Percentiles rank a stretch among this genome's conserved stretches.
phyloP scores from a whole-genome alignment of 169 alveolate genomes.

The Besnoitia besnoiti region DNA sequence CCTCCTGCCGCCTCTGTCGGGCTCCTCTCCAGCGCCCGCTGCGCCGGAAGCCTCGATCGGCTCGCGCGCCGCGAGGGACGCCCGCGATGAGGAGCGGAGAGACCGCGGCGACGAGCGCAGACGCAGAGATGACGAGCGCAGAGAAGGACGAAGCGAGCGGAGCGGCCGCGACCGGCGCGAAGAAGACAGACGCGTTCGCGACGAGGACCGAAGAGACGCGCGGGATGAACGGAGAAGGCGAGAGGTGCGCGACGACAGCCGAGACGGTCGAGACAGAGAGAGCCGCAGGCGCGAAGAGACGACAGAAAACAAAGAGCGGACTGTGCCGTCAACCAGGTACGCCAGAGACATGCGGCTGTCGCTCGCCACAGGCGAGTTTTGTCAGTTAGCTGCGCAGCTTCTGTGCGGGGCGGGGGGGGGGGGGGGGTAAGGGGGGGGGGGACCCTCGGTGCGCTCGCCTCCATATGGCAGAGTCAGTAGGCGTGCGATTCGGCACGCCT shows the following conservation, averaged over 20 bases:
- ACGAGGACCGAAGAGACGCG: neutral
- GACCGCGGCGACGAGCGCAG: neutral
- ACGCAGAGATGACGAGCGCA: neutral
- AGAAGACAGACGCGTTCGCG: neutral
- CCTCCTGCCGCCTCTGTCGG: neutral
- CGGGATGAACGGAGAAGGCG: neutral
- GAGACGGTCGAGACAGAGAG: neutral
- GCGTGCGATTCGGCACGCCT: too few relatives aligned
- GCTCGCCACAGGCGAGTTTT: too few relatives aligned
- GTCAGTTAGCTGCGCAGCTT: too few relatives aligned
- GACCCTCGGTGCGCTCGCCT: too few relatives aligned
- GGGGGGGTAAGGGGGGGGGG: too few relatives aligned
- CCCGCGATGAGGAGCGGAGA: neutral
- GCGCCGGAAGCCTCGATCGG: neutral
- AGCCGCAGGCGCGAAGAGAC: neutral
- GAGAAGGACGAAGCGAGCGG: conserved; percentile 5
- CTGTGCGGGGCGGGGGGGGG: too few relatives aligned
- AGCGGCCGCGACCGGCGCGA: neutral
- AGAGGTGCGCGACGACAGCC: neutral
- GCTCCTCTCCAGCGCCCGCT: neutral
- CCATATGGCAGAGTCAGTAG: too few relatives aligned
- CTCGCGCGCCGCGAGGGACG: neutral
- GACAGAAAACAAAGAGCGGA: neutral
- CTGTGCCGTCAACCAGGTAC: neutral
- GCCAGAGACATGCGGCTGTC: neutral